Evolutionary conservation across 345 rosid species (phyloP).

Genomic region (Cardamine resedifolia): DNA sequence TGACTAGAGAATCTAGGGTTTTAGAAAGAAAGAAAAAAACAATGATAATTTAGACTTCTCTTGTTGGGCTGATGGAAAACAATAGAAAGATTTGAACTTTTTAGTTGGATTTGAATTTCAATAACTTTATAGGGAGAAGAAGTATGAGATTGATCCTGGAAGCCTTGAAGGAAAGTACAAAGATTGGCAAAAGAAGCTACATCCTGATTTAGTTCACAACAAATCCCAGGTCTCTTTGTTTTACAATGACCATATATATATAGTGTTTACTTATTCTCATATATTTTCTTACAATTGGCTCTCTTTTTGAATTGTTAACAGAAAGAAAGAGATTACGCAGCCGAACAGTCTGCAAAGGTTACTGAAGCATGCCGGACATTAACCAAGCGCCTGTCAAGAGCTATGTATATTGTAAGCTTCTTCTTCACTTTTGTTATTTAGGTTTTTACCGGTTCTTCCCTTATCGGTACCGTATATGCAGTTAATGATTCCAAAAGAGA

Average conservation of each 20-base stretch:
- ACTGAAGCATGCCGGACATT: slow-evolving; percentile 82
- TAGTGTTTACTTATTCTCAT: background rate
- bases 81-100: slow-evolving; percentile 5
- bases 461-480: background rate
- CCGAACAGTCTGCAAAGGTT: slow-evolving; percentile 82
- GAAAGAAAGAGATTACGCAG: slow-evolving; percentile 84
- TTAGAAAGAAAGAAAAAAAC: background rate
- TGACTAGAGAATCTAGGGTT: slow-evolving; percentile 2
- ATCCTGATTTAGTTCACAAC: slow-evolving; percentile 95
- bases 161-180: slow-evolving; percentile 72
- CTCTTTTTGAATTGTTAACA: slow-evolving; percentile 15
- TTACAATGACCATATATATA: background rate
- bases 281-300: background rate
- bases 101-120: slow-evolving; percentile 14
- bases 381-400: slow-evolving; percentile 58
- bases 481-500: background rate
- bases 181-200: slow-evolving; percentile 90
- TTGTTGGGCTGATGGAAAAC: background rate
- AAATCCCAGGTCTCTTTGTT: slow-evolving; percentile 68
- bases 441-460: background rate
- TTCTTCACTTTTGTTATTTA: background rate
- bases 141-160: slow-evolving; percentile 55
- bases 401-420: slow-evolving; percentile 73
- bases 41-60: background rate
- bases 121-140: slow-evolving; percentile 51